phyloP scores from a whole-genome alignment of 768 basidiomycete genomes.

The Suillus subaureus region DNA sequence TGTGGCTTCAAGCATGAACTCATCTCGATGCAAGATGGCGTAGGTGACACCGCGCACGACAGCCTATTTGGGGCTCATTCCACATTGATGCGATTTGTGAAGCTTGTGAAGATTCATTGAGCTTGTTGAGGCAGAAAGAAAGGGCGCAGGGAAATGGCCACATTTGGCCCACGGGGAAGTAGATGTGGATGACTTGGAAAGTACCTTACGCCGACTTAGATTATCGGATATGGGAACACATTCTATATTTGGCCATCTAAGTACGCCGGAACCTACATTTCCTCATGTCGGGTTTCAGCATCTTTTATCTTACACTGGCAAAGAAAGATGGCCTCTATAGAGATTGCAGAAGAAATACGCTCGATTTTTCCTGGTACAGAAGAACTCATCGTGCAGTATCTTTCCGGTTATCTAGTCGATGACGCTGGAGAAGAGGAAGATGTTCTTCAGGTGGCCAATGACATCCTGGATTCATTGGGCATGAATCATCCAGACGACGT shows the following conservation, averaged over 20 bases:
- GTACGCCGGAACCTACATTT: not conserved
- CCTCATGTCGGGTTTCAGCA: no score
- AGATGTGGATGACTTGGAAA: not conserved
- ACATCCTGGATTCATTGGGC: slow-evolving; percentile 77
- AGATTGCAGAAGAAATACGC: slow-evolving; percentile 81
- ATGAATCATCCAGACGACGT: slow-evolving; percentile 59
- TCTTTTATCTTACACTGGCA: not conserved
- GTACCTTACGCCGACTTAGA: not conserved
- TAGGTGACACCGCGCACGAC: not conserved
- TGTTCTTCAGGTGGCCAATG: slow-evolving; percentile 72
- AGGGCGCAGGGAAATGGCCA: not conserved
- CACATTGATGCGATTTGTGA: not conserved
- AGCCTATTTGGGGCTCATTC: not conserved
- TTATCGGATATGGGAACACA: no score
- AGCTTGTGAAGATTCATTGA: not conserved
- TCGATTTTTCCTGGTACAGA: slow-evolving; percentile 72
- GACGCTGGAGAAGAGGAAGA: slow-evolving; percentile 90
- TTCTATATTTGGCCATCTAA: not conserved
- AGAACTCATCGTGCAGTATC: slow-evolving; percentile 83
- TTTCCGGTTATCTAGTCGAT: slow-evolving; percentile 86
- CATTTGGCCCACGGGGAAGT: not conserved
- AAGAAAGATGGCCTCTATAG: slow-evolving; percentile 61
- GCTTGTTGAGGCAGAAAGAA: not conserved
- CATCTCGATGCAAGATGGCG: not conserved
- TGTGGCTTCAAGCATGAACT: not conserved